Conservation (phyloP, 208 protist species). For the Polymyxa betae region DNA sequence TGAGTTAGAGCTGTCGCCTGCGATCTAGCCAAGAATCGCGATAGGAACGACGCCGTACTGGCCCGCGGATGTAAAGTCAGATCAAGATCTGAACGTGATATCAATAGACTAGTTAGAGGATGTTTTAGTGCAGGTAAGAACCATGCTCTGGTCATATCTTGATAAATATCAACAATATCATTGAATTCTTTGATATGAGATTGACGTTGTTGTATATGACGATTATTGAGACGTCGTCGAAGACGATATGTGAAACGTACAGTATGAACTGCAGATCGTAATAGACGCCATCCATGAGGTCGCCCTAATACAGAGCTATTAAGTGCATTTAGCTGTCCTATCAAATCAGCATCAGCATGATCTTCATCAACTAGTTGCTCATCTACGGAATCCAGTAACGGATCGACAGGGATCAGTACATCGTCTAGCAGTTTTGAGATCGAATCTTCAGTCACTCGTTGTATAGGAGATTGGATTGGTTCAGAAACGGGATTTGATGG, state of each 20-base stretch:
- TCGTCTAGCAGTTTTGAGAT: no score
- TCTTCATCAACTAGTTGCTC: neutral
- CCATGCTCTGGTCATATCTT: conserved; percentile 34
- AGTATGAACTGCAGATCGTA: neutral
- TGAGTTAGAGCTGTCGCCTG: neutral
- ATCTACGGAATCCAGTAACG: neutral
- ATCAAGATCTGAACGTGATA: neutral
- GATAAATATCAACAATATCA: conserved; percentile 1
- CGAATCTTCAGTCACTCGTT: no score
- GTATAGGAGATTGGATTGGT: no score
- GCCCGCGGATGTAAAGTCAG: neutral
- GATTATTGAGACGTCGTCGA: neutral
- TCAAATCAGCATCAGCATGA: neutral
- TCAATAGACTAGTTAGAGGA: neutral
- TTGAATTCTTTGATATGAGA: conserved; percentile 4
- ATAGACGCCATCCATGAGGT: neutral
- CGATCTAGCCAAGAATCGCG: neutral
- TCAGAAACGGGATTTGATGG: no score
- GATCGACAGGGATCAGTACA: no score
- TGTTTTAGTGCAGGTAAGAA: neutral
- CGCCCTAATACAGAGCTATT: neutral
- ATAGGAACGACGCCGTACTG: neutral
- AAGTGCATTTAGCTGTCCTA: neutral
- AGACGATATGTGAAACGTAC: neutral
- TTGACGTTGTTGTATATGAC: neutral